These are phyloP conservation scores for Cordyceps farinosa DNA, from an alignment of 2,329 filamentous ascomycete genomes.

Conservation along the genomic window DNA sequence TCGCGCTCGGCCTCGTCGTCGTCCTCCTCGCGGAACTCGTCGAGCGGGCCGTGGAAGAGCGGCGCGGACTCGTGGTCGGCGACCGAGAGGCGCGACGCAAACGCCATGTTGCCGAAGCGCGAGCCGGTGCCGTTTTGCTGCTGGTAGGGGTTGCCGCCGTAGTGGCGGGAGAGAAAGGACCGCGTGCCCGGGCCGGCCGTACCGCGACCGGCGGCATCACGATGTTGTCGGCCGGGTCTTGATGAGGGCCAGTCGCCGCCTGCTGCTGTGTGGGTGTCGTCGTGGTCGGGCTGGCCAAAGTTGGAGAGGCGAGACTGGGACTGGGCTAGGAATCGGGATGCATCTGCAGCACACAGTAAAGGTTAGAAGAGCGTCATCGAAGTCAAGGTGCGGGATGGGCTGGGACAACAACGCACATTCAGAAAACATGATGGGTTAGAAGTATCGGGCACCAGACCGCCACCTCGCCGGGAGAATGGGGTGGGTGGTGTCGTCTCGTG, in stretches of 20 bases:
- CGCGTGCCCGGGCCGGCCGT: constrained; percentile 30
- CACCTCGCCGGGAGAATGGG: constrained; percentile 13
- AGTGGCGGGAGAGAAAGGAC: constrained; percentile 43
- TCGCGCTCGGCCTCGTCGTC: constrained; percentile 91
- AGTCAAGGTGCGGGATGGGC: constrained; percentile 2
- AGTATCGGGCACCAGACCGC: constrained; percentile 3
- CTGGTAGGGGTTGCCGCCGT: constrained; percentile 74
- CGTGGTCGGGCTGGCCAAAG: constrained; percentile 59
- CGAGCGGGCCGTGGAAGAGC: constrained; percentile 87
- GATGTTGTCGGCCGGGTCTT: constrained; percentile 28
- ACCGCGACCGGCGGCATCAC: constrained; percentile 30
- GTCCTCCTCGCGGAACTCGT: constrained; percentile 89
- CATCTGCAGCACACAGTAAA: constrained; percentile 58
- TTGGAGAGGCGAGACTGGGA: constrained; percentile 85
- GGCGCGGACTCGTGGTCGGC: constrained; percentile 67
- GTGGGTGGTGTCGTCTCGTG: neutral
- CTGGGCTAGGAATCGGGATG: constrained; percentile 92
- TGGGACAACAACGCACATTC: constrained; percentile 65
- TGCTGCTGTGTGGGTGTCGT: constrained; percentile 27
- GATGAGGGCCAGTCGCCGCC: constrained; percentile 31
- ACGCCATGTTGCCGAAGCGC: constrained; percentile 68
- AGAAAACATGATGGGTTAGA: constrained; percentile 48
- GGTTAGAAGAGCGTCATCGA: constrained; percentile 24
- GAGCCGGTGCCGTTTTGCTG: constrained; percentile 69
- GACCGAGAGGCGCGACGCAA: constrained; percentile 70